Evolutionary conservation across 2,329 filamentous ascomycete genomes (phyloP).

Genomic region (Monosporascus ibericus): DNA sequence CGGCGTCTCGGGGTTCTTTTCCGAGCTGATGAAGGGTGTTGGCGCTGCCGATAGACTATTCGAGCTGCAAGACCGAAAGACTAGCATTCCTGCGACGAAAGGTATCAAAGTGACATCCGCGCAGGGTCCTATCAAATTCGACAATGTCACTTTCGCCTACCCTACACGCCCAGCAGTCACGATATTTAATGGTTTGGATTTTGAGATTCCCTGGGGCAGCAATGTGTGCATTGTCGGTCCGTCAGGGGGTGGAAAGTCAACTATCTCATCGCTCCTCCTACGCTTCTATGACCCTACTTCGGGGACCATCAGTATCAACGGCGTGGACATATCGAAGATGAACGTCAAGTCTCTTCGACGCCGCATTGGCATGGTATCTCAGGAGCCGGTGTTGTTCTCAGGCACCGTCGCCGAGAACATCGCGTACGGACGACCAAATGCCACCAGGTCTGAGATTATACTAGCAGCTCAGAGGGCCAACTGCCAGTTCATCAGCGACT

Average conservation of each 20-base stretch:
- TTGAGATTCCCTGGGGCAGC: conserved; percentile 85
- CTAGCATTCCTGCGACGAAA: conserved; percentile 80
- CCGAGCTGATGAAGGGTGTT: conserved; percentile 97
- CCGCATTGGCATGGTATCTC: conserved; percentile 89
- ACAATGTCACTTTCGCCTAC: conserved; percentile 82
- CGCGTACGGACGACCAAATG: conserved; percentile 77
- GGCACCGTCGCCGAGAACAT: conserved; percentile 86
- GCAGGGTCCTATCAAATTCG: conserved; percentile 82
- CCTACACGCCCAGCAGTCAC: conserved; percentile 85
- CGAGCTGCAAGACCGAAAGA: conserved; percentile 85
- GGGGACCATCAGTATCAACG: conserved; percentile 77
- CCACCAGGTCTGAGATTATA: conserved; percentile 74
- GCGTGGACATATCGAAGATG: conserved; percentile 74
- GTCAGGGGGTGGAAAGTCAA: conserved; percentile 93
- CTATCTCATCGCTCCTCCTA: conserved; percentile 83
- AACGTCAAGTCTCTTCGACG: conserved; percentile 90
- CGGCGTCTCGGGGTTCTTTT: conserved; percentile 92
- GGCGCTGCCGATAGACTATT: conserved; percentile 95
- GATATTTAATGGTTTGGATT: conserved; percentile 85
- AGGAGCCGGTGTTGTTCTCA: conserved; percentile 90
- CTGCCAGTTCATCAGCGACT: conserved; percentile 93
- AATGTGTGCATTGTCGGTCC: conserved; percentile 97
- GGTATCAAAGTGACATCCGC: conserved; percentile 76
- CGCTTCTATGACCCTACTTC: conserved; percentile 82
- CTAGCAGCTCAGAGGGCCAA: conserved; percentile 86